Conservation (phyloP, 2,329 filamentous ascomycete species). For the Pseudocercospora fuligena region DNA sequence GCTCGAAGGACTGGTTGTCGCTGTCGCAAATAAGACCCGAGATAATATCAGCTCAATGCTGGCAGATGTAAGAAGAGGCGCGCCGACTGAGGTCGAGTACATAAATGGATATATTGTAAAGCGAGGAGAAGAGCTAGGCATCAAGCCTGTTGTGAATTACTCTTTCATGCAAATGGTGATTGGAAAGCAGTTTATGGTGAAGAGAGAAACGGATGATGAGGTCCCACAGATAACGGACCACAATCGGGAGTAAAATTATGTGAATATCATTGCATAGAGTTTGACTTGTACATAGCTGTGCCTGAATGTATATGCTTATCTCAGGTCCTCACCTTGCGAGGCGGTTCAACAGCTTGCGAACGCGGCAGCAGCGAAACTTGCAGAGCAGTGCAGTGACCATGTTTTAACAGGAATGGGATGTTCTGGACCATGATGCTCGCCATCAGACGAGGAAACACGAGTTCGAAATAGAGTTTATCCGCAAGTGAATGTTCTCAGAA, state of each 20-base stretch:
- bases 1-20: constrained; percentile 63
- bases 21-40: constrained; percentile 59
- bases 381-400: neutral
- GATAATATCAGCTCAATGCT: constrained; percentile 70
- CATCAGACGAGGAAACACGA: neutral
- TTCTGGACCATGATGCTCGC: neutral
- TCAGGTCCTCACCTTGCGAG: neutral
- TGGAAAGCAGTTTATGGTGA: constrained; percentile 63
- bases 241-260: constrained; percentile 17
- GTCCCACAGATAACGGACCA: constrained; percentile 39
- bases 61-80: constrained; percentile 64
- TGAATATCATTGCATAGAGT: neutral
- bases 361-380: too few species aligned
- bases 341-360: too few species aligned
- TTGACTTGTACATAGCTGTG: neutral
- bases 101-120: constrained; percentile 86
- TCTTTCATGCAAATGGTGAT: constrained; percentile 74
- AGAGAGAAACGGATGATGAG: constrained; percentile 46
- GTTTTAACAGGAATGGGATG: neutral
- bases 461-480: neutral
- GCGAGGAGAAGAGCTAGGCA: constrained; percentile 71
- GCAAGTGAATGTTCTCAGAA: neutral
- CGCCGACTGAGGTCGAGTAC: constrained; percentile 76
- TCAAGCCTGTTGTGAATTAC: constrained; percentile 74
- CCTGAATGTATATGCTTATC: neutral